Evolutionary conservation across 208 protist species (phyloP), one percentile per base, ranked within the genome.

Genomic region (Leishmania braziliensis): DNA sequence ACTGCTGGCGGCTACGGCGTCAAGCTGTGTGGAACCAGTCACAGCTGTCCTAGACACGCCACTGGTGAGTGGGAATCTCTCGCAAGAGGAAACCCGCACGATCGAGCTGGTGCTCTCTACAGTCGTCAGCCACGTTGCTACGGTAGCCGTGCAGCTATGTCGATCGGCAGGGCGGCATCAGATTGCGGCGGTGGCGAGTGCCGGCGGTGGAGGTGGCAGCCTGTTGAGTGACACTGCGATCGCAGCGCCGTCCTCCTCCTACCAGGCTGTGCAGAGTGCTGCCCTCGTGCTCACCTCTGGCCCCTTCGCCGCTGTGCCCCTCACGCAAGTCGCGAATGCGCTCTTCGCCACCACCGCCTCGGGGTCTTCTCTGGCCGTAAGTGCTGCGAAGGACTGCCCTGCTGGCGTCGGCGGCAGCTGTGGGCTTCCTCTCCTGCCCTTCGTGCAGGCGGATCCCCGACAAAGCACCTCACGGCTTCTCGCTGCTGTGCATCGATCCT

Each of bases 131-230:
- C 82, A 86, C 58, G 74, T 86, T 20, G 71, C 78, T 4, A 60
- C 74, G 4, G 82, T 86, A 29, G 82, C 82, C 14, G 82, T 80
- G 16, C 82, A 86, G n/a, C 53, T 86, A 18, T 86, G 82, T 39
- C 77, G 82, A 48, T 86, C 82, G 5, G 58, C 73, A 18, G 63
- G 66, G 20, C 82, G 82, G 2, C 77, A 78, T 10, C 78, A 72
- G 29, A 72, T 66, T 56, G 46, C 48, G 23, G 68, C 33, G 46
- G 81, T 26, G 79, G 46, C n/a, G 50, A 65, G 14, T 51, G 72
- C 26, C 48, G 54, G 20, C 12, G 46, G 26, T 6, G 72, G 48
- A 62, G 69, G 69, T 16, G 46, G 69, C 46, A 51, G 46, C 26
- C 69, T 46, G 48, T 36, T 36, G 5, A 33, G 26, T 73, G 69